These are phyloP conservation scores for Clitoria ternatea DNA, from an alignment of 306 rosid genomes.

Conservation along the genomic window DNA sequence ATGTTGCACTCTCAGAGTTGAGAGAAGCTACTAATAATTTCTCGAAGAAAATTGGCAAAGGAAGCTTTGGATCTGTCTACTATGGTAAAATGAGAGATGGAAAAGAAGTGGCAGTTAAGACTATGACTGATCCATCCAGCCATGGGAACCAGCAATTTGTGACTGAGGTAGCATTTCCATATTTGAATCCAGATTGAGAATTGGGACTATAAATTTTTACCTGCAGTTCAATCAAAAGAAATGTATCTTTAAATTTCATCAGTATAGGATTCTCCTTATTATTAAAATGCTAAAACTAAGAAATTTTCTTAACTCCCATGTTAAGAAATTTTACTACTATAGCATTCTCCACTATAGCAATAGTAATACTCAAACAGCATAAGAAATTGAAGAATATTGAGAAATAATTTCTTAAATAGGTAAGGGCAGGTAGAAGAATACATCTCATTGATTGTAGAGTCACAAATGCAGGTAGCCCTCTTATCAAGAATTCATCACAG, in stretches of 20 bases:
- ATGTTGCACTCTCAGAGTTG: slow-evolving; percentile 62
- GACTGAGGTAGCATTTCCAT: slow-evolving; percentile 59
- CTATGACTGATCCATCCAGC: slow-evolving; percentile 76
- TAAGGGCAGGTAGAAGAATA: background rate
- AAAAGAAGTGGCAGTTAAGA: slow-evolving; percentile 96
- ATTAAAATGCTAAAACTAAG: slow-evolving; percentile 3
- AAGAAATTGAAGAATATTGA: too few relatives aligned
- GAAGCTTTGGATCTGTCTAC: slow-evolving; percentile 95
- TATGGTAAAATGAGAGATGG: slow-evolving; percentile 96
- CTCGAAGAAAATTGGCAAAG: slow-evolving; percentile 76
- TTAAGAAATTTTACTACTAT: too few relatives aligned
- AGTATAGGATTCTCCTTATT: background rate
- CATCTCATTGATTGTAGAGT: slow-evolving; percentile 22
- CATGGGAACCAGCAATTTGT: slow-evolving; percentile 82
- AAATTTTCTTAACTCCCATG: background rate
- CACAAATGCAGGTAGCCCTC: slow-evolving; percentile 73
- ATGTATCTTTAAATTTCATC: background rate
- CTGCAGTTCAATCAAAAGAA: background rate
- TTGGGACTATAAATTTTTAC: background rate
- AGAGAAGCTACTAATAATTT: slow-evolving; percentile 75
- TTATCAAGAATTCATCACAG: slow-evolving; percentile 95
- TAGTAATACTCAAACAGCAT: too few relatives aligned
- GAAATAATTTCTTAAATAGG: background rate
- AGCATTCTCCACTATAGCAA: too few relatives aligned
- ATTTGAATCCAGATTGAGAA: slow-evolving; percentile 7